Evolutionary conservation across 2,329 filamentous ascomycete genomes (phyloP).

Genomic region (Botrytis galanthina): DNA sequence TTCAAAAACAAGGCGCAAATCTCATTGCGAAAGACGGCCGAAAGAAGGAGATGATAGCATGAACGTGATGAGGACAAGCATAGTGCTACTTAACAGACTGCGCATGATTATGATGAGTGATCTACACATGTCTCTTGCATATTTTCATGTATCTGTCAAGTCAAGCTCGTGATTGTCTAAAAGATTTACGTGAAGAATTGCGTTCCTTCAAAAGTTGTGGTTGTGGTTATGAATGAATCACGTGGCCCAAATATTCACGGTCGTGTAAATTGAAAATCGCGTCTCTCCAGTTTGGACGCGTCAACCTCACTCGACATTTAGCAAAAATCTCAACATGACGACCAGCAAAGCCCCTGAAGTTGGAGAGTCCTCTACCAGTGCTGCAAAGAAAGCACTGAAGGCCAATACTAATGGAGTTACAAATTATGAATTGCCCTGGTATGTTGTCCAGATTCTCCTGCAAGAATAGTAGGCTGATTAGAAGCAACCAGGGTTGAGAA

Average conservation of each 20-base stretch:
- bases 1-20: not conserved
- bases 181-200: not conserved
- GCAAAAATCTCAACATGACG: constrained; percentile 26
- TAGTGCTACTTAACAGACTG: not conserved
- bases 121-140: not conserved
- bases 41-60: not conserved
- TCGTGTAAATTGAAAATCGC: constrained; percentile 31
- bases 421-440: constrained; percentile 80
- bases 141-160: not conserved
- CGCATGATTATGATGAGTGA: not conserved
- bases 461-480: not conserved
- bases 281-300: constrained; percentile 27
- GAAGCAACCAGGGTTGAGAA: constrained; percentile 80
- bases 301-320: constrained; percentile 18
- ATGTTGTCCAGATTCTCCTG: constrained; percentile 26
- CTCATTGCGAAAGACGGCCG: not conserved
- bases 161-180: not conserved
- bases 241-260: constrained; percentile 4
- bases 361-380: constrained; percentile 60
- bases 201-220: not conserved
- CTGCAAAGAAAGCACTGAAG: constrained; percentile 55
- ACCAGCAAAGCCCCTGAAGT: constrained; percentile 38
- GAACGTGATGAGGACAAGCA: not conserved
- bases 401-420: constrained; percentile 49
- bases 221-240: not conserved